Conservation (phyloP, 352 stramenopile genomes). For the Phytophthora tentaculata region DNA sequence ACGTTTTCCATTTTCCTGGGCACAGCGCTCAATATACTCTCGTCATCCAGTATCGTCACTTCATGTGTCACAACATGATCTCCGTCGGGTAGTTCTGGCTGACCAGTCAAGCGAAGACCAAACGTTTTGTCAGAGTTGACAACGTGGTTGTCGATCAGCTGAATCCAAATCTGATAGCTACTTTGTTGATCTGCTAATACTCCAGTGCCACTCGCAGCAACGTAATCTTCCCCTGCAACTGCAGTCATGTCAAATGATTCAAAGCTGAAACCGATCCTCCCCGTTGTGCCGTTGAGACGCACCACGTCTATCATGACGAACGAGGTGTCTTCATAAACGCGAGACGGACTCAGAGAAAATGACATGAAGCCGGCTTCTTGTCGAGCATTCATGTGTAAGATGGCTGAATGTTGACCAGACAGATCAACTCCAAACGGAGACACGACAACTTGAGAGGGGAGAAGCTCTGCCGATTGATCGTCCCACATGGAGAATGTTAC, state of each 20-base stretch:
- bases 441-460: conserved; percentile 21
- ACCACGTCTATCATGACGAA: conserved; percentile 53
- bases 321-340: conserved; percentile 43
- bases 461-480: conserved; percentile 39
- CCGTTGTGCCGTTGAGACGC: conserved; percentile 57
- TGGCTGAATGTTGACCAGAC: conserved; percentile 26
- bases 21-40: conserved; percentile 39
- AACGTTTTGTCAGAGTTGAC: conserved; percentile 45
- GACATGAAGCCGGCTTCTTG: conserved; percentile 38
- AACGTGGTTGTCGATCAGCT: conserved; percentile 49
- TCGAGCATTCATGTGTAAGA: conserved; percentile 38
- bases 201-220: conserved; percentile 33
- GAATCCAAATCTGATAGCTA: conserved; percentile 42
- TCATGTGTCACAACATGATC: conserved; percentile 33
- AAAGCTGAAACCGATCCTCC: conserved; percentile 40
- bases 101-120: conserved; percentile 46
- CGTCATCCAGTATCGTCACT: conserved; percentile 56
- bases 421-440: conserved; percentile 28
- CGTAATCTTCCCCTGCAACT: conserved; percentile 41
- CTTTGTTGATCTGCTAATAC: conserved; percentile 46
- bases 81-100: neutral
- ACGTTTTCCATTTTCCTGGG: conserved; percentile 26
- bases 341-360: conserved; percentile 34
- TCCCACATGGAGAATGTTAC: conserved; percentile 48
- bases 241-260: conserved; percentile 59